These are phyloP conservation scores for Daldinia caldariorum DNA, from an alignment of 495 filamentous ascomycete species.

Conservation along the genomic window DNA sequence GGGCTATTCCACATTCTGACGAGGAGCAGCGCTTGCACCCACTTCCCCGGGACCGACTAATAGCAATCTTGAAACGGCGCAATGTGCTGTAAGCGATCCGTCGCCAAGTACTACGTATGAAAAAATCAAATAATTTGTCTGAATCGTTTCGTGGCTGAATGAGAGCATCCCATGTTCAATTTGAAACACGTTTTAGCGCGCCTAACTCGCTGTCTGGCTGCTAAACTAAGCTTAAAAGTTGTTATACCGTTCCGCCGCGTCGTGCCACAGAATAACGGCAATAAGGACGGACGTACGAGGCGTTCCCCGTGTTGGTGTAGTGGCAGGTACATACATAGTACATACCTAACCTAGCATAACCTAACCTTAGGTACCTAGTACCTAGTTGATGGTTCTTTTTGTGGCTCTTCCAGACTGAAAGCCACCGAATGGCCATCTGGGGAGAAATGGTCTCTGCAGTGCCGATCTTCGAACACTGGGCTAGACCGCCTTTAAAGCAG, in stretches of 20 bases:
- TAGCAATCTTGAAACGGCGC: slow-evolving; percentile 43
- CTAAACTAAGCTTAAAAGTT: too few relatives aligned
- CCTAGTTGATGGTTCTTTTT: slow-evolving; percentile 20
- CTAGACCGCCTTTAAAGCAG: slow-evolving; percentile 42
- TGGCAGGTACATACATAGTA: too few relatives aligned
- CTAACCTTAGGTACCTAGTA: too few relatives aligned
- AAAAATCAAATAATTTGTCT: slow-evolving; percentile 32
- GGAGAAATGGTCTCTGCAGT: slow-evolving; percentile 29
- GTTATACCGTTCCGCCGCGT: neutral
- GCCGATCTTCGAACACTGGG: slow-evolving; percentile 31
- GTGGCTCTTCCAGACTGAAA: slow-evolving; percentile 16
- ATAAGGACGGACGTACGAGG: slow-evolving; percentile 16
- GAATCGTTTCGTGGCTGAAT: slow-evolving; percentile 43
- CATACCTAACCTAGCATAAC: too few relatives aligned
- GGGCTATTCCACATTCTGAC: slow-evolving; percentile 22
- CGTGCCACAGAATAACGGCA: slow-evolving; percentile 28
- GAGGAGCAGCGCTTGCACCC: slow-evolving; percentile 8
- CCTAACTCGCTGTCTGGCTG: slow-evolving; percentile 8
- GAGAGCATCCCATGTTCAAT: slow-evolving; percentile 36
- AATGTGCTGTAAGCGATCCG: slow-evolving; percentile 39
- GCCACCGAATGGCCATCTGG: slow-evolving; percentile 38
- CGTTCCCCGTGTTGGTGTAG: slow-evolving; percentile 35
- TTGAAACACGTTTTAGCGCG: slow-evolving; percentile 42
- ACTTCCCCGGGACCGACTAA: slow-evolving; percentile 33
- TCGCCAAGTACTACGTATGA: slow-evolving; percentile 35